Base-by-base conservation (phyloP, 2,329 filamentous ascomycete species). In the Apiospora marii region DNA sequence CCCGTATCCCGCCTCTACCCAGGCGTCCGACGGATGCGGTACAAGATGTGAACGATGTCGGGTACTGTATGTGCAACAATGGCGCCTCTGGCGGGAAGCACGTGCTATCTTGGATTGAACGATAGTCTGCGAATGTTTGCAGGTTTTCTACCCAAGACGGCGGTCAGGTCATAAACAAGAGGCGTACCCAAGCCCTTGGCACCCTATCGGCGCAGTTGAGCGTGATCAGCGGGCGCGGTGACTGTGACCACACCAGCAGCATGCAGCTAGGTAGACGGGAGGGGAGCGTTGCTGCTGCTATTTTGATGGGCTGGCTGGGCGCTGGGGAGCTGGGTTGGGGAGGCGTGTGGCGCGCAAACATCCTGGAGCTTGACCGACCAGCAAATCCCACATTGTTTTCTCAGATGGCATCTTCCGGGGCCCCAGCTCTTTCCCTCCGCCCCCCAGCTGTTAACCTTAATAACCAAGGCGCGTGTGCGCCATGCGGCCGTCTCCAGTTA, bases 161-260 rank as follows among this genome's bases (percentile, higher is more conserved):
- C 58, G 58, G 58, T 64, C 58, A 64, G 41, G 53, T 19, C 34
- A 58, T 10, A 61, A 37, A 61, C 58, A 41, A 41, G 58, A 64
- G 34, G 58, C 58, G 37, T 8, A 41, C 22, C 58, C 34, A 64
- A 64, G 58, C 58, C 58, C 58, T 64, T 64, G 58, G 58, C 58
- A 64, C 22, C 19, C 53, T 37, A 61, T 61, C 53, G 30, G 53
- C 30, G 53, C 53, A 19, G 22, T 37, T 10, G 16, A 61, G 30
- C 7, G 53, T 61, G 53, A 61, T 61, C 53, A 61, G 53, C 53
- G 30, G 53, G 53, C 53, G 53, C 53, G 53, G 27, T 61, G 30
- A 61, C 53, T 61, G 53, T 61, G 53, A 61, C 53, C 53, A 61
- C 30, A n/a, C 53, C 30, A 61, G 53, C 30, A 22, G 5, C 19